Percentiles rank a stretch among this genome's conserved stretches.
These are phyloP conservation scores for Hanseniaspora taiwanica DNA, from an alignment of 805 yeast species.

Conservation along the genomic window DNA sequence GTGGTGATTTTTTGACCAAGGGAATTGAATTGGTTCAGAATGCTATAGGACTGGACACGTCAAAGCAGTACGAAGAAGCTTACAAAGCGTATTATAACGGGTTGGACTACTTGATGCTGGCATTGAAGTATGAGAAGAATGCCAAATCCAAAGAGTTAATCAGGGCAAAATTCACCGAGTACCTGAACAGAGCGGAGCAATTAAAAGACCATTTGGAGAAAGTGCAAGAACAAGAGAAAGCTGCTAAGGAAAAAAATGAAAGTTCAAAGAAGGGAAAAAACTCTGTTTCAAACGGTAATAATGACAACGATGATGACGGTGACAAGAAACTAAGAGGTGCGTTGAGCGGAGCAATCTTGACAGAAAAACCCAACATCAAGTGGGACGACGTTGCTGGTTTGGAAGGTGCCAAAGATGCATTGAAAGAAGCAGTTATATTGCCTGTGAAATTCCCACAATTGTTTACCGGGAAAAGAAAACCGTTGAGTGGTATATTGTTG, in stretches of 20 bases:
- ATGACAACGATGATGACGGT: conserved; percentile 60
- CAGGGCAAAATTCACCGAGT: conserved; percentile 80
- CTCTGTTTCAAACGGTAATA: conserved; percentile 32
- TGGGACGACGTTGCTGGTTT: conserved; percentile 97
- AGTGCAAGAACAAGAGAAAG: conserved; percentile 29
- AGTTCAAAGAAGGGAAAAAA: conserved; percentile 43
- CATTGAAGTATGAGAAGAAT: conserved; percentile 89
- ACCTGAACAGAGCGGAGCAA: conserved; percentile 85
- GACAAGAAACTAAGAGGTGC: conserved; percentile 86
- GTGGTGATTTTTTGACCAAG: conserved; percentile 73
- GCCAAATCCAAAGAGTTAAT: conserved; percentile 79
- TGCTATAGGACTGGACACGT: conserved; percentile 90
- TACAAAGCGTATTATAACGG: conserved; percentile 88
- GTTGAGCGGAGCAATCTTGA: conserved; percentile 76
- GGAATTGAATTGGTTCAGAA: conserved; percentile 92
- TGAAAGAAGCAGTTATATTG: conserved; percentile 91
- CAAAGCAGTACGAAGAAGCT: conserved; percentile 84
- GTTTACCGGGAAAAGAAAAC: conserved; percentile 88
- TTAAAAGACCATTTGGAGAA: conserved; percentile 79
- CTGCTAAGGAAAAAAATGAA: conserved; percentile 34
- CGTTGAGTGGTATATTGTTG: conserved; percentile 77
- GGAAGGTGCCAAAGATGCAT: conserved; percentile 88
- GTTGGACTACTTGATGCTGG: conserved; percentile 87
- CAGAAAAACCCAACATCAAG: conserved; percentile 82
- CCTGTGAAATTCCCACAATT: conserved; percentile 95